These are phyloP conservation scores for Populus hybrid DNA, from an alignment of 441 rosid genomes.

Conservation along the genomic window DNA sequence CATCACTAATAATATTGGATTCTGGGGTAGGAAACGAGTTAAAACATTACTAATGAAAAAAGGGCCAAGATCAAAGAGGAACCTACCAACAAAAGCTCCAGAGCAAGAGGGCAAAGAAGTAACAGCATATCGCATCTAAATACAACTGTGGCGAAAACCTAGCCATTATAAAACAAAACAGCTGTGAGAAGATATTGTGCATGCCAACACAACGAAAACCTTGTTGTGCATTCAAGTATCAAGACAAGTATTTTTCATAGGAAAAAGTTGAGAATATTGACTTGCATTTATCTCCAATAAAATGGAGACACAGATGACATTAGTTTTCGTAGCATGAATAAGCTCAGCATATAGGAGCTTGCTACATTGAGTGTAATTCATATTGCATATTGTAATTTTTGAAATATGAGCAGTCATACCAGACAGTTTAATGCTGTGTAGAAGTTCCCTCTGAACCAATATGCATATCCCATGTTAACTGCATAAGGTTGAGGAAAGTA, in stretches of 20 bases:
- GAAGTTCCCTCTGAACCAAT: conserved; percentile 61
- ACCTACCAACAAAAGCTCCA: conserved; percentile 79
- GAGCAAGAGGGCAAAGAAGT: conserved; percentile 76
- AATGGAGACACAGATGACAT: background rate
- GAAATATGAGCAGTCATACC: conserved; percentile 40
- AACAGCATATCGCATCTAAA: conserved; percentile 87
- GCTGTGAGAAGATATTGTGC: conserved; percentile 19
- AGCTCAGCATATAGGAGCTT: background rate
- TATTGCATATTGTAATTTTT: background rate
- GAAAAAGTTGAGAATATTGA: background rate
- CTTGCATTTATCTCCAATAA: background rate
- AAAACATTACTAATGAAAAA: background rate
- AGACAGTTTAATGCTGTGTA: conserved; percentile 73
- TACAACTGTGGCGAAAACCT: conserved; percentile 67
- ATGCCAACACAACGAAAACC: conserved; percentile 18
- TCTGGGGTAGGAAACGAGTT: background rate
- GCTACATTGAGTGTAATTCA: background rate
- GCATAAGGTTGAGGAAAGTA: conserved; percentile 30
- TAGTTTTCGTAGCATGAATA: background rate
- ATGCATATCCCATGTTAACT: conserved; percentile 85
- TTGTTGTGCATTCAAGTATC: conserved; percentile 8
- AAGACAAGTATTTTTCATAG: background rate
- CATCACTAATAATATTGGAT: background rate
- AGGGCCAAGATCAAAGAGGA: conserved; percentile 15
- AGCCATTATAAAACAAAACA: conserved; percentile 26